A percentile compares a stretch with the other conserved stretches of the same genome.
phyloP scores from a whole-genome alignment of 345 rosid genomes.

The Melaleuca quinquenervia region DNA sequence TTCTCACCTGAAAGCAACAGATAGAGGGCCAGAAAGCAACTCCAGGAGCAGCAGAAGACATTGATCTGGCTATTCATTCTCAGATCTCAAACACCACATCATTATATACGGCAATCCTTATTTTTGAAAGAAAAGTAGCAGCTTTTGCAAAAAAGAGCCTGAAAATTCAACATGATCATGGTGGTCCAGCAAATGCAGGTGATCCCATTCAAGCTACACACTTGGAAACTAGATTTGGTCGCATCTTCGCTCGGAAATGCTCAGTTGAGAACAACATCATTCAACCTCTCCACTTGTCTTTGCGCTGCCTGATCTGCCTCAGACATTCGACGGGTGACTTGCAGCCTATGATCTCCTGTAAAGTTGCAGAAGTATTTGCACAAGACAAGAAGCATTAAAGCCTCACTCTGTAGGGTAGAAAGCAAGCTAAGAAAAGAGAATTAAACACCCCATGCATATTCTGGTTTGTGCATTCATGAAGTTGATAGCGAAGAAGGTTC shows the following conservation, averaged over 20 bases:
- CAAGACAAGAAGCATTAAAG: neutral
- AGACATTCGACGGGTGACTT: conserved; percentile 56
- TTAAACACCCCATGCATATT: neutral
- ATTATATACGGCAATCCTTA: neutral
- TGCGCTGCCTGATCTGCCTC: conserved; percentile 44
- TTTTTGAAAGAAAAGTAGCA: neutral
- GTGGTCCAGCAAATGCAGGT: neutral
- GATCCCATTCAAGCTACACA: neutral
- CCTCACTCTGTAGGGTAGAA: neutral
- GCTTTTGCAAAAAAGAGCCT: neutral
- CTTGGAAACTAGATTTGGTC: neutral
- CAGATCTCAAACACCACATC: neutral
- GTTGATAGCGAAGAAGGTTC: neutral
- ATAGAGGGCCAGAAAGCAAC: neutral
- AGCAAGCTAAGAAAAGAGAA: neutral
- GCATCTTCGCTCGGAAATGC: neutral
- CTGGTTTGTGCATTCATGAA: neutral
- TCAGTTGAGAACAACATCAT: neutral
- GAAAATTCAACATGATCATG: neutral
- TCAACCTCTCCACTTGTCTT: conserved; percentile 76
- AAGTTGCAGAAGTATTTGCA: neutral
- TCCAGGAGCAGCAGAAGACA: neutral
- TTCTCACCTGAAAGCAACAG: neutral
- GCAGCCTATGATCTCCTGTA: conserved; percentile 52
- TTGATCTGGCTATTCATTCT: neutral